Conservation (phyloP, 2,329 filamentous ascomycete genomes). For the Conoideocrella luteorostrata region DNA sequence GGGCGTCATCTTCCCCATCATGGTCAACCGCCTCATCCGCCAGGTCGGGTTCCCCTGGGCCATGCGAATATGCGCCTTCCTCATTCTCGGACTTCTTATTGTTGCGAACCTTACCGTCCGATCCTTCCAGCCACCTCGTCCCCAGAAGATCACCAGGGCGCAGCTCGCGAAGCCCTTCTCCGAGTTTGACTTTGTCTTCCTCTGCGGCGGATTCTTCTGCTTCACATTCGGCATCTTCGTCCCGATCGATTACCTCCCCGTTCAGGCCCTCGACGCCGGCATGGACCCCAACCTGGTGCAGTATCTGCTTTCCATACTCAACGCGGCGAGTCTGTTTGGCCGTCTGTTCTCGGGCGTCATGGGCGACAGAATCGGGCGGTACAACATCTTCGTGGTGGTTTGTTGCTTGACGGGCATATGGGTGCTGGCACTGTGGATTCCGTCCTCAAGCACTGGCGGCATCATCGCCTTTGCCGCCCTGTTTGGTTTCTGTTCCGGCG, state of each 20-base stretch:
- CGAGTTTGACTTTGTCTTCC: conserved; percentile 21
- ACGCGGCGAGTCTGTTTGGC: conserved; percentile 31
- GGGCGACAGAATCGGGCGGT: conserved; percentile 30
- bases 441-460: conserved; percentile 24
- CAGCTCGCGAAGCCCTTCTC: conserved; percentile 22
- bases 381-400: conserved; percentile 39
- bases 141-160: conserved; percentile 3
- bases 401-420: conserved; percentile 4
- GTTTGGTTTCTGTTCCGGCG: conserved; percentile 37
- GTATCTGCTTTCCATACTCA: conserved; percentile 32
- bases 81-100: conserved; percentile 20
- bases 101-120: conserved; percentile 22
- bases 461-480: conserved; percentile 33
- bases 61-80: conserved; percentile 22
- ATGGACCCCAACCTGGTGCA: conserved; percentile 20
- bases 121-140: conserved; percentile 15
- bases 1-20: conserved; percentile 28
- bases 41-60: conserved; percentile 25
- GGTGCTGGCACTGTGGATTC: conserved; percentile 5
- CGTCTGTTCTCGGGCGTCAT: conserved; percentile 26
- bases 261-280: conserved; percentile 16
- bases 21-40: conserved; percentile 23
- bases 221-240: conserved; percentile 27
- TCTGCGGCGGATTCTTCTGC: conserved; percentile 21
- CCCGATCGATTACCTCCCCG: conserved; percentile 23